A percentile compares a stretch with the other conserved stretches of the same genome.
These are phyloP conservation scores for Pichia heedii DNA, from an alignment of 805 yeast species.

Conservation along the genomic window DNA sequence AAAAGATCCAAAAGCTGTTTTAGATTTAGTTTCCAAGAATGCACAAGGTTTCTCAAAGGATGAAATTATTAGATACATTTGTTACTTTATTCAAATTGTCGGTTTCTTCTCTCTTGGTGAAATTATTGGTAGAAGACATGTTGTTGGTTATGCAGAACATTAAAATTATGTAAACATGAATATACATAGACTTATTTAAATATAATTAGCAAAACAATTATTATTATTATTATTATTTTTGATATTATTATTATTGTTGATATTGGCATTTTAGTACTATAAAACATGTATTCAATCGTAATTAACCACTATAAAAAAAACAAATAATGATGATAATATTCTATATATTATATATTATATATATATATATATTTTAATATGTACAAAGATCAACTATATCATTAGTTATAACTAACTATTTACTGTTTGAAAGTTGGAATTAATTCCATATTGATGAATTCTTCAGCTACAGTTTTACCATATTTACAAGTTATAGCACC, in stretches of 20 bases:
- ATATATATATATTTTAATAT: too few species aligned
- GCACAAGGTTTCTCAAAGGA: constrained; percentile 38
- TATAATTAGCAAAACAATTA: neutral
- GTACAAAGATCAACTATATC: too few species aligned
- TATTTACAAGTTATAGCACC: constrained; percentile 60
- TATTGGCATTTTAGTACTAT: too few species aligned
- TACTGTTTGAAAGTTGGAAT: constrained; percentile 8
- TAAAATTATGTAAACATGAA: neutral
- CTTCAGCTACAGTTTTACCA: constrained; percentile 51
- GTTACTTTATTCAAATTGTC: constrained; percentile 71
- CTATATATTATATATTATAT: too few species aligned
- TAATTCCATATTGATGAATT: constrained; percentile 47
- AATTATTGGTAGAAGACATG: constrained; percentile 88
- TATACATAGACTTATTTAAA: neutral
- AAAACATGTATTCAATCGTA: too few species aligned
- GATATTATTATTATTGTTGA: neutral
- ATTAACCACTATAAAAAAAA: too few species aligned
- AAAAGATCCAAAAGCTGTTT: constrained; percentile 53
- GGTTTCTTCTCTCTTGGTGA: constrained; percentile 95
- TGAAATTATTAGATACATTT: constrained; percentile 55
- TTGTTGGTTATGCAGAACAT: constrained; percentile 61
- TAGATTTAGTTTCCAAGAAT: constrained; percentile 37
- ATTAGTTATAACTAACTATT: neutral
- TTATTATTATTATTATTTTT: neutral
- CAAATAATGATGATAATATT: too few species aligned